Evolutionary conservation across 441 rosid species (phyloP).

Genomic region (Populus trichocarpa): DNA sequence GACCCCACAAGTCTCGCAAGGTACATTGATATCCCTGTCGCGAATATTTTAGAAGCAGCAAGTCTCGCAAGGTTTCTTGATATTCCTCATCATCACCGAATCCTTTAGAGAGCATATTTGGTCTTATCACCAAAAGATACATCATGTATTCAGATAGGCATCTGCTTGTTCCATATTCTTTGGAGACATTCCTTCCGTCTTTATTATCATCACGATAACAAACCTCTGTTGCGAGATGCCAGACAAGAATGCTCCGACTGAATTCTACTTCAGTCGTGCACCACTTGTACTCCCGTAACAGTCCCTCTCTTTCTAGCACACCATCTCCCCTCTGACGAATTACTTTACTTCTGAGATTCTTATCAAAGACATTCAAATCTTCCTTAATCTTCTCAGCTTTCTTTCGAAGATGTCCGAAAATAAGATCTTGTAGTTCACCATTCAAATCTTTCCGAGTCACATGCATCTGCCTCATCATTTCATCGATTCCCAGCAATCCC

Average conservation of each 20-base stretch:
- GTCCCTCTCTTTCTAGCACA: neutral
- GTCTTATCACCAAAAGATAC: neutral
- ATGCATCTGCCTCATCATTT: neutral
- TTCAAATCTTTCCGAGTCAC: neutral
- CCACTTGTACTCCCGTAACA: neutral
- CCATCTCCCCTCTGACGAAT: neutral
- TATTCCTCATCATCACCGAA: too few relatives aligned
- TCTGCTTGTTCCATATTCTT: neutral
- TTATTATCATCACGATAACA: rapidly evolving
- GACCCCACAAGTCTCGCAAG: neutral
- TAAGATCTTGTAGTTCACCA: rapidly evolving
- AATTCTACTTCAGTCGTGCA: neutral
- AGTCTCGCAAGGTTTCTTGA: too few relatives aligned
- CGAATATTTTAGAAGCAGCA: too few relatives aligned
- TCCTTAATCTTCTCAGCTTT: neutral
- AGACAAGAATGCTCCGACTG: neutral
- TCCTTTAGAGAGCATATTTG: neutral
- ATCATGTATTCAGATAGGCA: neutral
- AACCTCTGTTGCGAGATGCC: neutral
- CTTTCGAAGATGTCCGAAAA: neutral
- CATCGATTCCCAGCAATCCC: neutral
- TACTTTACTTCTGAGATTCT: neutral
- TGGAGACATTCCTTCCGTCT: too few relatives aligned
- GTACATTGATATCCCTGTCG: rapidly evolving
- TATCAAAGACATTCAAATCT: neutral